phyloP scores from a whole-genome alignment of 2,329 filamentous ascomycete genomes.

The Beauveria sp. region DNA sequence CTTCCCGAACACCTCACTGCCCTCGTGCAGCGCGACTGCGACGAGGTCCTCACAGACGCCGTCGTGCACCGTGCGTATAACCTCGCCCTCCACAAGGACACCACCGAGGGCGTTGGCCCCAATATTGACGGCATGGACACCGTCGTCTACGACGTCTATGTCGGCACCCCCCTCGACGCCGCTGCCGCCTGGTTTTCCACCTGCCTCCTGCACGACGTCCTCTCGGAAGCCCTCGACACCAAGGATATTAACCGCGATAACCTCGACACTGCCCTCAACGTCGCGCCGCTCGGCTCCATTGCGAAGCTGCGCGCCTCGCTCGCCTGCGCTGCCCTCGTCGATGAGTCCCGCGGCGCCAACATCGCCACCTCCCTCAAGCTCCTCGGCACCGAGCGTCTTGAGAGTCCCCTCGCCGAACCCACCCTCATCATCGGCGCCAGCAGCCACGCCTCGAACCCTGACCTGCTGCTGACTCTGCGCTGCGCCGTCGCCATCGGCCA shows the following conservation, averaged over 20 bases:
- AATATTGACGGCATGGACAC: slow-evolving; percentile 68
- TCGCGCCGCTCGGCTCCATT: slow-evolving; percentile 71
- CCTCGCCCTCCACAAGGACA: slow-evolving; percentile 77
- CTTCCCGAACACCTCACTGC: slow-evolving; percentile 70
- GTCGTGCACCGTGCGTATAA: slow-evolving; percentile 84
- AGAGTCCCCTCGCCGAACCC: slow-evolving; percentile 18
- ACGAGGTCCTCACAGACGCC: slow-evolving; percentile 68
- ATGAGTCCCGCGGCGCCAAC: slow-evolving; percentile 45
- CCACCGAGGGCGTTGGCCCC: slow-evolving; percentile 55
- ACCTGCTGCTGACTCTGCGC: slow-evolving; percentile 50
- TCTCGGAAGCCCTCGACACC: slow-evolving; percentile 52
- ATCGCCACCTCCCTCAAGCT: slow-evolving; percentile 52
- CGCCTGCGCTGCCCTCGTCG: slow-evolving; percentile 48
- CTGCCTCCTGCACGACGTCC: slow-evolving; percentile 59
- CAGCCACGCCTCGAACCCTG: slow-evolving; percentile 37
- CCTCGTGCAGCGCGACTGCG: slow-evolving; percentile 71
- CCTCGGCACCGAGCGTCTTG: slow-evolving; percentile 28
- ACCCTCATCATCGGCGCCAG: slow-evolving; percentile 39
- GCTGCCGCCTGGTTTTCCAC: slow-evolving; percentile 89
- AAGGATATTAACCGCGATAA: slow-evolving; percentile 27
- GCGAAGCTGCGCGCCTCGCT: slow-evolving; percentile 56
- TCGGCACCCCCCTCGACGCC: slow-evolving; percentile 78
- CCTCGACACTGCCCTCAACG: slow-evolving; percentile 61
- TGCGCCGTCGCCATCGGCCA: slow-evolving; percentile 56
- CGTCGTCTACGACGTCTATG: slow-evolving; percentile 77